Conservation (phyloP, 805 yeast species). For the Huiozyma sinensis region DNA sequence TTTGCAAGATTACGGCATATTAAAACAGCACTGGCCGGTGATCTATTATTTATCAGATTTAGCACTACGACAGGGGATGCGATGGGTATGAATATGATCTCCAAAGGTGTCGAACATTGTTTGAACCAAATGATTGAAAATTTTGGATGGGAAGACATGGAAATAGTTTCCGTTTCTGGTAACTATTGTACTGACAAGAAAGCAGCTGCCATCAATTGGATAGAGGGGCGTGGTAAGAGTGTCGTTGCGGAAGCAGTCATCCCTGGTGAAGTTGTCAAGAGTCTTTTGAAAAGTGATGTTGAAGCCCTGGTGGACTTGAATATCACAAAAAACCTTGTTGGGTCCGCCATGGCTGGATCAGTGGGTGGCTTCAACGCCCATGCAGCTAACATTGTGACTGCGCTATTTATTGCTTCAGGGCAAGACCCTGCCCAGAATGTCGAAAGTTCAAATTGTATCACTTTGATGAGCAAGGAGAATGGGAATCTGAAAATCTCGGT, state of each 20-base stretch:
- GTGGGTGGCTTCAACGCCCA: slow-evolving; percentile 98
- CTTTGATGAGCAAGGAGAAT: slow-evolving; percentile 73
- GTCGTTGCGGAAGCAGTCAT: slow-evolving; percentile 92
- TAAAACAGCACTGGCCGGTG: slow-evolving; percentile 92
- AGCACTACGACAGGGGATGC: slow-evolving; percentile 99
- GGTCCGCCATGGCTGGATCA: slow-evolving; percentile 97
- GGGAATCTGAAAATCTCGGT: slow-evolving; percentile 88
- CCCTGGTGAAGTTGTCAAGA: slow-evolving; percentile 69
- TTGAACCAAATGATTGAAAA: slow-evolving; percentile 76
- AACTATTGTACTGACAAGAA: slow-evolving; percentile 97
- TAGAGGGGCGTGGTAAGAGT: slow-evolving; percentile 97
- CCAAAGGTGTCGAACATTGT: slow-evolving; percentile 91
- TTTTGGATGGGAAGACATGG: slow-evolving; percentile 92
- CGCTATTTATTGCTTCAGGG: slow-evolving; percentile 88
- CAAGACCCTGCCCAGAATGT: slow-evolving; percentile 99
- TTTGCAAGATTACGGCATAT: slow-evolving; percentile 89
- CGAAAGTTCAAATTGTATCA: slow-evolving; percentile 94
- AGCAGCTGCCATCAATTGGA: slow-evolving; percentile 98
- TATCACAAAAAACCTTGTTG: slow-evolving; percentile 79
- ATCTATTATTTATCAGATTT: slow-evolving; percentile 77
- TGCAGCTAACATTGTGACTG: slow-evolving; percentile 93
- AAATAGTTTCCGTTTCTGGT: slow-evolving; percentile 84
- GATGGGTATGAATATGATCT: slow-evolving; percentile 99
- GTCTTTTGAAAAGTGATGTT: slow-evolving; percentile 84
- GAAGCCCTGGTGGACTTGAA: slow-evolving; percentile 86